Evolutionary conservation across 2,329 filamentous ascomycete species (phyloP).

Genomic region (Pezicula rhizophila): DNA sequence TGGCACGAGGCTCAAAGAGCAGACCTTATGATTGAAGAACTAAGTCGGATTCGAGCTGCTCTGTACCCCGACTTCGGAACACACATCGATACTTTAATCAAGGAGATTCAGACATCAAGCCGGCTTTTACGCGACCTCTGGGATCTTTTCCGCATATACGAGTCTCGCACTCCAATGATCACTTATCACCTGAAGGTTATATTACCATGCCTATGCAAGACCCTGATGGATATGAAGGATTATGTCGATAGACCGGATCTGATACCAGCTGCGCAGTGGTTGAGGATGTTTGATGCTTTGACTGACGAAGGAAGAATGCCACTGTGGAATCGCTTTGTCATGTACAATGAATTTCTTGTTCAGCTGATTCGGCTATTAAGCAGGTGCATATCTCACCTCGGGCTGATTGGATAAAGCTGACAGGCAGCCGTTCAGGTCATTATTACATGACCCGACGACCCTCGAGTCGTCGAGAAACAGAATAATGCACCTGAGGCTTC

Average conservation of each 20-base stretch:
- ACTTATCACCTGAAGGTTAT: conserved; percentile 50
- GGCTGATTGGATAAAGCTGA: conserved; percentile 16
- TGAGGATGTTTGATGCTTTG: conserved; percentile 52
- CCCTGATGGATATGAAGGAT: conserved; percentile 45
- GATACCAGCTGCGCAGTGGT: conserved; percentile 46
- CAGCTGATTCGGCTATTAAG: conserved; percentile 44
- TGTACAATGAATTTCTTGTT: conserved; percentile 50
- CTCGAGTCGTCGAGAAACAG: conserved; percentile 43
- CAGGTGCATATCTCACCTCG: conserved; percentile 32
- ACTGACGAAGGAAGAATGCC: conserved; percentile 44
- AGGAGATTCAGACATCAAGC: conserved; percentile 28
- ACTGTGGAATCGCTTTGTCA: conserved; percentile 45
- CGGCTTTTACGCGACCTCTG: conserved; percentile 47
- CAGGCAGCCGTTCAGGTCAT: conserved; percentile 32
- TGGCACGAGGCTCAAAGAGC: conserved; percentile 48
- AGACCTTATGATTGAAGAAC: conserved; percentile 38
- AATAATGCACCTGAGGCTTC: conserved; percentile 45
- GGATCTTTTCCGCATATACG: conserved; percentile 47
- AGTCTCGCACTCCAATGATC: conserved; percentile 42
- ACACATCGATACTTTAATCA: conserved; percentile 40
- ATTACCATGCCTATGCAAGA: conserved; percentile 48
- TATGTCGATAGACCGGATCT: conserved; percentile 42
- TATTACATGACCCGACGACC: conserved; percentile 49
- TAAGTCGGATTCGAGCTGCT: conserved; percentile 42
- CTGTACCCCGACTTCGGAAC: conserved; percentile 38